Evolutionary conservation across 108 stramenopile species (phyloP), one percentile per base, ranked within the genome.

Genomic region (Cylindrotheca closterium): DNA sequence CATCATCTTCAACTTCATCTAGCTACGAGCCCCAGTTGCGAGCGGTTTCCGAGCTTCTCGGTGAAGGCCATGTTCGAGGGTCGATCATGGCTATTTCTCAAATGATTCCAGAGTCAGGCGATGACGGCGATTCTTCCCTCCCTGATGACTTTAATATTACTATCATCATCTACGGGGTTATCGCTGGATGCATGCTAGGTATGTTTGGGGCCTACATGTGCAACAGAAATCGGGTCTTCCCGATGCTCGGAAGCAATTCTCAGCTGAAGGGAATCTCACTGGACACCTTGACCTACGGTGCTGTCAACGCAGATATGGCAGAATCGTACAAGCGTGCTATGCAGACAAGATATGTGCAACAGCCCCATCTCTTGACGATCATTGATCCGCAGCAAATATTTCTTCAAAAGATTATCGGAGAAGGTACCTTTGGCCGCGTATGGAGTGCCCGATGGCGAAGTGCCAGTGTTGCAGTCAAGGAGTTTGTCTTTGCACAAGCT

Each of bases 401-500:
- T 59, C 74, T 98, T 37, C 93, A 95, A 55, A 69, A 85, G n/a
- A 94, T 97, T 47, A 97, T 98, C 68, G 98, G 98, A 5, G 96
- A 98, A 79, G 98, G 98, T 4, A 92, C 93, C 19, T 98, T 98
- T 68, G 98, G 98, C 12, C 75, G 98, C 29, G 98, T 98, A 7
- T 98, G 98, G 98, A 94, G 93, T 72, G 98, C 96, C 12, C 82
- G 78, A 67, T 98, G 96, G 98, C 76, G 93, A 12, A 95, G 85
- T 67, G 74, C 95, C 30, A 86, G 80, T 54, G 97, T 98, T 51
- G 98, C 98, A 18, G 98, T 98, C 24, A 98, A 98, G 79, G 98
- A 98, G 67, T 98, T 98, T 59, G 96, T 97, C 0, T 97, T 98
- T 68, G 98, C 98, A 5, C 96, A 98, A 82, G 98, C 96, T 33